These are phyloP conservation scores for Aspergillus nidulans DNA, from an alignment of 495 filamentous ascomycete genomes.

Conservation along the genomic window DNA sequence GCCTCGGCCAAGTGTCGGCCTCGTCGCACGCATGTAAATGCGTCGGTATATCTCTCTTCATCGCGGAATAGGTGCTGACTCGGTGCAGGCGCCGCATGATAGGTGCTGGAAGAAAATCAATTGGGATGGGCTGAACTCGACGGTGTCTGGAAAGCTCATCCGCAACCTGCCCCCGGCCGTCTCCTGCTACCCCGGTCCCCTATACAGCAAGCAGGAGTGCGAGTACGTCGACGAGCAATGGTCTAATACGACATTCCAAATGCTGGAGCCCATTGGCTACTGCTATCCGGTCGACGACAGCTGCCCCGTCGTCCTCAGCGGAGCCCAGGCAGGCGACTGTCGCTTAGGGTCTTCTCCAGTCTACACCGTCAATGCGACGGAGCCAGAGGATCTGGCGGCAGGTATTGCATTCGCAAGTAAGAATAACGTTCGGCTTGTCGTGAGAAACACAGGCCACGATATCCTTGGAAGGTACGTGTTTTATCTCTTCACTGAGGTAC, in stretches of 20 bases:
- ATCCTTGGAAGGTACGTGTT: constrained; percentile 36
- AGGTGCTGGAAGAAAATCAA: constrained; percentile 35
- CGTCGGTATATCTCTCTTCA: constrained; percentile 1
- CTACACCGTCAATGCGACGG: constrained; percentile 31
- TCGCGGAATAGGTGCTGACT: not conserved
- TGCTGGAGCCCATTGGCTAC: not conserved
- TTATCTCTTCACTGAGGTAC: no score
- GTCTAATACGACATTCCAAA: constrained; percentile 16
- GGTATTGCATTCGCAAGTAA: constrained; percentile 45
- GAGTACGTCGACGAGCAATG: constrained; percentile 22
- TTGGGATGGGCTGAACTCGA: constrained; percentile 43
- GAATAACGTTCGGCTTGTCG: constrained; percentile 52
- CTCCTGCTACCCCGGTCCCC: constrained; percentile 47
- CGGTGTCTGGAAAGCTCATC: constrained; percentile 49
- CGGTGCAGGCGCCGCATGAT: constrained; percentile 28
- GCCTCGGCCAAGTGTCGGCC: not conserved
- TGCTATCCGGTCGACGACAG: not conserved
- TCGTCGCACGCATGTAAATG: constrained; percentile 10
- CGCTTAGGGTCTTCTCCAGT: constrained; percentile 14
- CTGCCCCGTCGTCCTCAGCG: constrained; percentile 23
- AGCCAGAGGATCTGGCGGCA: constrained; percentile 18
- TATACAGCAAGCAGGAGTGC: constrained; percentile 26
- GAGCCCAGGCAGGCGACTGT: constrained; percentile 19
- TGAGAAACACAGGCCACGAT: constrained; percentile 56
- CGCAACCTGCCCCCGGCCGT: constrained; percentile 47